Base-by-base conservation (phyloP, 2,329 filamentous ascomycete species). In the Helminthosporium solani region DNA sequence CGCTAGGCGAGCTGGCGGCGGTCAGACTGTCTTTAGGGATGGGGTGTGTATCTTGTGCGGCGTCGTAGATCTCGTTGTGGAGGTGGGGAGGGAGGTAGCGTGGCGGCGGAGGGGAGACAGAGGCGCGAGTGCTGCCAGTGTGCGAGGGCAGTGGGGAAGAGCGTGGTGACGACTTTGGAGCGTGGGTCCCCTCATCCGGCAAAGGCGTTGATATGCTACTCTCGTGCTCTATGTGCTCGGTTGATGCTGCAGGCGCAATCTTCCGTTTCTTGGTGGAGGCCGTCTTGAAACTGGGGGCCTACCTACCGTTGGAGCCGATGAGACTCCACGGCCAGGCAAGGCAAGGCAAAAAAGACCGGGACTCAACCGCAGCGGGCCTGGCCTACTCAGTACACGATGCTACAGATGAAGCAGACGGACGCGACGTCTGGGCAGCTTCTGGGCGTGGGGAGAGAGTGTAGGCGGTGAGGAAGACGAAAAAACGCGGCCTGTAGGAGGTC, bases 1-100 rank as follows among this genome's bases (percentile, higher is more conserved):
- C 74, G 57, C 73, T 78, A 28, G 78, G 75, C 12, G 74, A 78
- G 60, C 72, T 75, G 19, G 67, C 66, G 23, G 70, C 70, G 44
- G 65, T 66, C 20, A 68, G 33, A 62, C 66, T 66, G 49, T 68
- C 66, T 55, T 55, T 52, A 35, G 60, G 50, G 20, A n/a, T 4
- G 20, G 35, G 8, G 8, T 38, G 2, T 5, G 19, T n/a, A 52
- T 71, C 70, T 50, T 62, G 56, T 34, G 65, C 52, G 15, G 48
- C 33, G 14, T 72, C 68, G 27, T 64, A 58, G 43, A 78, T 72
- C 63, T 79, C 77, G 64, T 75, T 73, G 62, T 79, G 78, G 46
- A 82, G 68, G 65, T 82, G 79, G 43, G 78, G 75, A 50, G 79
- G 79, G 44, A 82, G 72, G 63, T 76, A 80, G 48, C 76, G 73